Percentiles rank a stretch among this genome's conserved stretches.
These are phyloP conservation scores for Penicillium sp. DNA, from an alignment of 2,329 filamentous ascomycete species.

Conservation along the genomic window DNA sequence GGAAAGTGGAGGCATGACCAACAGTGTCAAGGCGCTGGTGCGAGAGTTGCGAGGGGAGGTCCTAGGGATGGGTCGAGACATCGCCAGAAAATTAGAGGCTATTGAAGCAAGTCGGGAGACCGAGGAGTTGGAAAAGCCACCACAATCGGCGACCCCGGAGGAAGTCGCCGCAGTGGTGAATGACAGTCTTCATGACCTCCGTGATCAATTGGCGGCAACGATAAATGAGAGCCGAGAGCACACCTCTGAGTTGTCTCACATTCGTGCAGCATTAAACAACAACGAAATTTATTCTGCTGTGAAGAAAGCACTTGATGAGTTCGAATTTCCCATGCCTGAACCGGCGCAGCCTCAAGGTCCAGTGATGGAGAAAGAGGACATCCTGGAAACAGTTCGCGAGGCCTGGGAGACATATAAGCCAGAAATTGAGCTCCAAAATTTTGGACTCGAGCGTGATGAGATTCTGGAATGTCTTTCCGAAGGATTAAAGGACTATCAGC, in stretches of 20 bases:
- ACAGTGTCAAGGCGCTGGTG: constrained; percentile 84
- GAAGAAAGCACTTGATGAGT: constrained; percentile 62
- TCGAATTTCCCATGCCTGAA: constrained; percentile 54
- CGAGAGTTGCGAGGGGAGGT: constrained; percentile 88
- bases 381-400: constrained; percentile 78
- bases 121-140: constrained; percentile 43
- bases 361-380: constrained; percentile 69
- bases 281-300: constrained; percentile 82
- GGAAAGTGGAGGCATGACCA: constrained; percentile 80
- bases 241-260: constrained; percentile 58
- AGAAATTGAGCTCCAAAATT: constrained; percentile 82
- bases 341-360: constrained; percentile 45
- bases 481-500: constrained; percentile 69
- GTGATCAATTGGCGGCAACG: constrained; percentile 73
- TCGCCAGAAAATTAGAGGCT: constrained; percentile 70
- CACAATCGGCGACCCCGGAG: constrained; percentile 51
- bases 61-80: constrained; percentile 85
- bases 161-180: constrained; percentile 74
- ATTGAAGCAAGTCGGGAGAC: constrained; percentile 47
- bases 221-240: constrained; percentile 69
- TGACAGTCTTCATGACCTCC: constrained; percentile 73
- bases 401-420: constrained; percentile 94
- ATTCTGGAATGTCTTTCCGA: constrained; percentile 80
- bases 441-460: constrained; percentile 84
- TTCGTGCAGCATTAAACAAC: constrained; percentile 63